Conservation (phyloP, 2,329 filamentous ascomycete species). For the Paecilomyces dactylethromorphus region DNA sequence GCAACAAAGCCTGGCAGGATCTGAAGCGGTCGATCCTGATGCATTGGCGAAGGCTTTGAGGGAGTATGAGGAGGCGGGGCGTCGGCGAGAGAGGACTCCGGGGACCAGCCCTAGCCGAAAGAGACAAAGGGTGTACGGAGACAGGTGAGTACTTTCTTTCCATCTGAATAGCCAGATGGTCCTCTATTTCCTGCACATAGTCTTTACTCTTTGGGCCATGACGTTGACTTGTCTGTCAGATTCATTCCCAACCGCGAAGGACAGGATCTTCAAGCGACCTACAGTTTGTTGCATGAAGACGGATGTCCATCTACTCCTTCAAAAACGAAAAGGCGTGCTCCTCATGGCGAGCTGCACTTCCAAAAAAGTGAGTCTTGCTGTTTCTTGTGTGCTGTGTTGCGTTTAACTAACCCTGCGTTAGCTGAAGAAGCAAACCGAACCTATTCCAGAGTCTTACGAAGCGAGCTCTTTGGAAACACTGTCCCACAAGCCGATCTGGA, state of each 20-base stretch:
- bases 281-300: constrained; percentile 85
- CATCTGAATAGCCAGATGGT: neutral
- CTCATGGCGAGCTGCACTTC: constrained; percentile 86
- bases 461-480: constrained; percentile 86
- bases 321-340: constrained; percentile 73
- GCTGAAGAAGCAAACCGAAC: constrained; percentile 93
- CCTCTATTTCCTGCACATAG: neutral
- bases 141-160: constrained; percentile 43
- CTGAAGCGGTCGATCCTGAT: constrained; percentile 53
- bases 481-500: constrained; percentile 73
- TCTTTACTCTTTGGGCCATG: neutral
- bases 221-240: constrained; percentile 42
- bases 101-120: constrained; percentile 62
- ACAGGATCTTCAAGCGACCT: constrained; percentile 88
- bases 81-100: constrained; percentile 55
- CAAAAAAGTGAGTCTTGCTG: constrained; percentile 65
- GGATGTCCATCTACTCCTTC: constrained; percentile 88
- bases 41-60: constrained; percentile 56
- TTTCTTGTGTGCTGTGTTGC: constrained; percentile 4
- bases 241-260: constrained; percentile 94
- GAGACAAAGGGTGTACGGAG: constrained; percentile 60
- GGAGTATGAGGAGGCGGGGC: constrained; percentile 55
- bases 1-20: constrained; percentile 22
- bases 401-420: constrained; percentile 22
- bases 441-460: constrained; percentile 78